Conservation (phyloP, 2,329 filamentous ascomycete species). For the Talaromyces funiculosus region DNA sequence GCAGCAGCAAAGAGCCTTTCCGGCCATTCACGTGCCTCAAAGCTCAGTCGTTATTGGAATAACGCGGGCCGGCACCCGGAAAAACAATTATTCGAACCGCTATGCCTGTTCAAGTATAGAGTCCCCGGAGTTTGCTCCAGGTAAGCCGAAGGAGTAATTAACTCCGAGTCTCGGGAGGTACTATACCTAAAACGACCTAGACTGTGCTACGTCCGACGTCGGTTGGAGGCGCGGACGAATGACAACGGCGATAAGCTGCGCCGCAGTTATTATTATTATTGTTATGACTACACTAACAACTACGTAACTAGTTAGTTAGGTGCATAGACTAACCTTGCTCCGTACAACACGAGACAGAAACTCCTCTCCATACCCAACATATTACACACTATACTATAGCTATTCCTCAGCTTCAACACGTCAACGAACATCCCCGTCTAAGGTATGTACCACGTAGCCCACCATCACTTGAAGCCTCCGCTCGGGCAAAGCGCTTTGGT, state of each 20-base stretch:
- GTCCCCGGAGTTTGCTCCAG: not conserved
- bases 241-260: not conserved
- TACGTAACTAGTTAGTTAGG: not conserved
- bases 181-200: not conserved
- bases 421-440: not conserved
- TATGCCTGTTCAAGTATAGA: not conserved
- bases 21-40: constrained; percentile 12
- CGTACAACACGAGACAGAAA: not conserved
- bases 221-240: not conserved
- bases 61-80: not conserved
- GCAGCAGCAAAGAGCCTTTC: not conserved
- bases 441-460: not conserved
- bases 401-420: not conserved
- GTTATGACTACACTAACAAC: constrained; percentile 2
- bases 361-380: not conserved
- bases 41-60: constrained; percentile 3
- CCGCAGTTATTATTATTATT: constrained; percentile 3
- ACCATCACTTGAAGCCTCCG: not conserved
- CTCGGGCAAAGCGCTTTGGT: not conserved
- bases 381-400: not conserved
- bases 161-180: not conserved
- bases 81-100: not conserved
- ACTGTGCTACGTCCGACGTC: not conserved
- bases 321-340: not conserved
- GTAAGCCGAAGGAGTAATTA: constrained; percentile 4